Evolutionary conservation across 148 eudicot genomes (phyloP).

Genomic region (Amaranthus hypochondriacus): DNA sequence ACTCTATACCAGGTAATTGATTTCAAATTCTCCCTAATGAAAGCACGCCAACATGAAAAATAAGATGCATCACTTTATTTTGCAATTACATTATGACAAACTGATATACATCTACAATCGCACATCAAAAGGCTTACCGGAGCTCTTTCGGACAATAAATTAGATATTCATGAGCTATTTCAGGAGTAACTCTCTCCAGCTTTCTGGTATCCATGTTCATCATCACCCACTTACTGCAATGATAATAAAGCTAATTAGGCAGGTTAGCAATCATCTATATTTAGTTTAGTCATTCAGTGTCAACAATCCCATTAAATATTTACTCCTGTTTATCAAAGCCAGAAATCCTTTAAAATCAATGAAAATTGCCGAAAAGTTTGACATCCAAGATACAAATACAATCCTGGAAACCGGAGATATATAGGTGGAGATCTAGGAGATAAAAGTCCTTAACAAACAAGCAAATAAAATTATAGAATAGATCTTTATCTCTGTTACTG

Average conservation of each 20-base stretch:
- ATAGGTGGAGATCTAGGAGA: neutral
- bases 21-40: neutral
- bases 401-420: neutral
- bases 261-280: constrained; percentile 4
- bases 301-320: neutral
- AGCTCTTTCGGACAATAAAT: constrained; percentile 56
- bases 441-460: neutral
- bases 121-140: constrained; percentile 38
- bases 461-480: neutral
- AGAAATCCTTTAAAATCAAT: neutral
- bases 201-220: constrained; percentile 93
- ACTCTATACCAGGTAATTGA: neutral
- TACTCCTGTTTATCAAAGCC: neutral
- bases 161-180: constrained; percentile 64
- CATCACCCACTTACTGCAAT: constrained; percentile 94
- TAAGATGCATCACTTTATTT: neutral
- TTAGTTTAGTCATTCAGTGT: neutral
- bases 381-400: neutral
- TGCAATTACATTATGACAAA: neutral
- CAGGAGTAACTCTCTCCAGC: constrained; percentile 71
- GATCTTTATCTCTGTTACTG: neutral
- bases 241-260: constrained; percentile 11
- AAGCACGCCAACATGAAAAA: neutral
- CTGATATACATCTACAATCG: neutral
- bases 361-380: neutral